These are phyloP conservation scores for Ceratocystis cubensis DNA, from an alignment of 2,329 filamentous ascomycete species.

Conservation along the genomic window DNA sequence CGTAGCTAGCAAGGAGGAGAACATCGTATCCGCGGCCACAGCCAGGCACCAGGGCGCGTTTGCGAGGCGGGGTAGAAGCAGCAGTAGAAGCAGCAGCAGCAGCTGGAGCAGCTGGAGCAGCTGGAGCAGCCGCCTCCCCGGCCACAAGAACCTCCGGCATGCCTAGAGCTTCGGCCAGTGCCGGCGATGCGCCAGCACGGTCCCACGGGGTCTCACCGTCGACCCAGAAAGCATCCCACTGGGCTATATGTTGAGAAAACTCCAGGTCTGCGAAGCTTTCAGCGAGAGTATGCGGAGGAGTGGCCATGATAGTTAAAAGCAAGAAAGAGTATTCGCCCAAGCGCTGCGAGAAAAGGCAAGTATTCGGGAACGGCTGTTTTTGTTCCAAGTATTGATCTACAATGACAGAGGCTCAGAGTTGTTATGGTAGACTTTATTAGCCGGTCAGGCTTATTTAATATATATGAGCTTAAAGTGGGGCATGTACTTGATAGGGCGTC, in stretches of 20 bases:
- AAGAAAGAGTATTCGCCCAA: too few relatives aligned
- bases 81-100: slow-evolving; percentile 46
- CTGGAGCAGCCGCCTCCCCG: slow-evolving; percentile 23
- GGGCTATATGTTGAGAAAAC: slow-evolving; percentile 26
- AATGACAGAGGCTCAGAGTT: background rate
- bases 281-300: background rate
- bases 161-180: slow-evolving; percentile 40
- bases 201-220: slow-evolving; percentile 42
- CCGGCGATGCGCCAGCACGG: slow-evolving; percentile 39
- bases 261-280: background rate
- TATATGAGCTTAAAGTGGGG: too few relatives aligned
- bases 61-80: slow-evolving; percentile 25
- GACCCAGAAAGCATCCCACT: slow-evolving; percentile 40
- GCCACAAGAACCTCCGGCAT: slow-evolving; percentile 22
- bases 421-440: background rate
- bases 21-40: slow-evolving; percentile 78
- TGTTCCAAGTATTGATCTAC: background rate
- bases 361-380: background rate
- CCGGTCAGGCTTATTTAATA: background rate
- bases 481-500: background rate
- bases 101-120: slow-evolving; percentile 32
- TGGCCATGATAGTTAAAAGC: background rate
- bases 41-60: slow-evolving; percentile 58
- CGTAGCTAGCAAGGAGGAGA: slow-evolving; percentile 57
- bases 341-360: background rate